Conservation (phyloP, 2,329 filamentous ascomycete genomes). For the Chalaropsis ovoidea region DNA sequence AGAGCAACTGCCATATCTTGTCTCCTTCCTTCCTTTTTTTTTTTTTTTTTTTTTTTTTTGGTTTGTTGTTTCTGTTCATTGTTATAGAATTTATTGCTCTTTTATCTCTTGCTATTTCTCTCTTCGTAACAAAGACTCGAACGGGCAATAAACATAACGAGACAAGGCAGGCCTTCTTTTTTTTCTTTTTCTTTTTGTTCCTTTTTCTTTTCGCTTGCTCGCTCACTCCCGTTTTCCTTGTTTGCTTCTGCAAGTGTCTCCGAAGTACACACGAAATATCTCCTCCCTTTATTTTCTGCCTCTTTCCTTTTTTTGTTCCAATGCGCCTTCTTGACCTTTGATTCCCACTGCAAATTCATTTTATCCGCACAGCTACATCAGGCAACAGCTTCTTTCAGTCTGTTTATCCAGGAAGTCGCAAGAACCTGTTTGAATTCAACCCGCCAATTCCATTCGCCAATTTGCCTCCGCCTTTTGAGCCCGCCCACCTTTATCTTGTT, state of each 20-base stretch:
- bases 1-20: slow-evolving; percentile 1
- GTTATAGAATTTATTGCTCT: not conserved
- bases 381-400: not conserved
- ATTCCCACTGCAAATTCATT: not conserved
- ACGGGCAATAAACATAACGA: not conserved
- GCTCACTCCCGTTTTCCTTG: not conserved
- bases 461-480: not conserved
- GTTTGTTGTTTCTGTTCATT: not conserved
- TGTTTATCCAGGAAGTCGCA: not conserved
- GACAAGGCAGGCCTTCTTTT: not conserved
- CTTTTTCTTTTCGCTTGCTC: too few species aligned
- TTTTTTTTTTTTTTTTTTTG: too few species aligned
- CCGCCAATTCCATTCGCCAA: not conserved
- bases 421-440: not conserved
- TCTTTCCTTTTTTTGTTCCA: not conserved
- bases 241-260: not conserved
- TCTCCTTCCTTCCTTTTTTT: too few species aligned
- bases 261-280: not conserved
- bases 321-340: not conserved
- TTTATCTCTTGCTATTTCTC: not conserved
- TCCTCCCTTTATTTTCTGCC: not conserved
- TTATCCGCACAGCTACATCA: not conserved
- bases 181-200: not conserved
- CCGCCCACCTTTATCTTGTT: not conserved
- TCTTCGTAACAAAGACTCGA: not conserved